Conservation (phyloP, 2,329 filamentous ascomycete species). For the Verticillium longisporum region DNA sequence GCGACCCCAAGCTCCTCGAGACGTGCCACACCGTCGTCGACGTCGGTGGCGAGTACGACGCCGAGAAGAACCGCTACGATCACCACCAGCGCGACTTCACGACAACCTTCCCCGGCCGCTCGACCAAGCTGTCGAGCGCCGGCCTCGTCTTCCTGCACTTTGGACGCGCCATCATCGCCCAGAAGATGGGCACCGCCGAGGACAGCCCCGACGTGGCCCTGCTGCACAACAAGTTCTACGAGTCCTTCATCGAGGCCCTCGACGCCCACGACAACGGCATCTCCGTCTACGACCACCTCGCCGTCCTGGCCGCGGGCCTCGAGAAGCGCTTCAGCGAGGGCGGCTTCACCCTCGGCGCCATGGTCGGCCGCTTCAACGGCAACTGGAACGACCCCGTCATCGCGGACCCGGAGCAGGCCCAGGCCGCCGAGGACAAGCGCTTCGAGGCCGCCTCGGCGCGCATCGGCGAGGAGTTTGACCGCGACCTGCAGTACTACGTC, state of each 20-base stretch:
- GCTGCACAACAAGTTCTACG: constrained; percentile 84
- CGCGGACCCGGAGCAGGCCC: constrained; percentile 48
- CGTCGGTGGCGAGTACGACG: constrained; percentile 91
- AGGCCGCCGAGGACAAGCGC: constrained; percentile 71
- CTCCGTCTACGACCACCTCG: constrained; percentile 67
- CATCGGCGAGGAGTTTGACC: constrained; percentile 83
- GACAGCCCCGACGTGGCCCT: constrained; percentile 63
- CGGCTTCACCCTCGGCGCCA: constrained; percentile 75
- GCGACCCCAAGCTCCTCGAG: constrained; percentile 70
- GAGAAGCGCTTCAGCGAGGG: constrained; percentile 78
- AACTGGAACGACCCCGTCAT: constrained; percentile 65
- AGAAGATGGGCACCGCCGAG: constrained; percentile 43
- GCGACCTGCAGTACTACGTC: constrained; percentile 70
- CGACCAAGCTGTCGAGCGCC: constrained; percentile 87
- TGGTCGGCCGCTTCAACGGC: constrained; percentile 75
- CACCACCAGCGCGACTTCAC: constrained; percentile 93
- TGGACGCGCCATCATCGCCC: constrained; percentile 73
- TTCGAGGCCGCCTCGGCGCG: constrained; percentile 73
- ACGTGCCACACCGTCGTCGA: constrained; percentile 94
- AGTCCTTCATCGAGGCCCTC: constrained; percentile 88
- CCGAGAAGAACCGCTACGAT: constrained; percentile 73
- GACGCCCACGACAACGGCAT: constrained; percentile 98
- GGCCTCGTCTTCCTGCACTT: constrained; percentile 96
- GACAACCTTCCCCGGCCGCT: constrained; percentile 74
- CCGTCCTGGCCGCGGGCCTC: constrained; percentile 62